Evolutionary conservation across 2,329 filamentous ascomycete species (phyloP).

Genomic region (Coniochaeta sp.): DNA sequence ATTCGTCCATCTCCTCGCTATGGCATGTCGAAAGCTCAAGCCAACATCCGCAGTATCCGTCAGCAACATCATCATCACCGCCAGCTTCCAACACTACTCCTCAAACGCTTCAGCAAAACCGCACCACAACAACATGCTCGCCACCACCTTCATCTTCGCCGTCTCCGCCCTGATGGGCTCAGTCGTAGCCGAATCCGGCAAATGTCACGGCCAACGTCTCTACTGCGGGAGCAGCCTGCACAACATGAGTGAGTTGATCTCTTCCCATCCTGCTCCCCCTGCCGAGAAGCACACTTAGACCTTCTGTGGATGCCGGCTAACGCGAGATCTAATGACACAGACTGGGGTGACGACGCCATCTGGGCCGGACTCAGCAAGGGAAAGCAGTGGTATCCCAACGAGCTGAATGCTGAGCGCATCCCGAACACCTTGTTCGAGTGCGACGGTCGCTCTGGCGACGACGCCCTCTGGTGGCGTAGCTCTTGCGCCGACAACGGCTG

Average conservation of each 20-base stretch:
- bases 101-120: too few relatives aligned
- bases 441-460: not conserved
- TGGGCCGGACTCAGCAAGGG: not conserved
- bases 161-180: not conserved
- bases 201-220: not conserved
- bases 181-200: not conserved
- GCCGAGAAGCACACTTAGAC: too few relatives aligned
- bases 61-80: not conserved
- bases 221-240: not conserved
- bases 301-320: too few relatives aligned
- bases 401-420: not conserved
- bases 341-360: not conserved
- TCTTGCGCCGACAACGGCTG: slow-evolving; percentile 5
- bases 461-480: not conserved
- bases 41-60: not conserved
- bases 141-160: not conserved
- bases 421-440: not conserved
- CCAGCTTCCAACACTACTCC: not conserved
- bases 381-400: not conserved
- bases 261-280: too few relatives aligned
- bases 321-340: too few relatives aligned
- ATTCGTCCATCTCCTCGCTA: too few relatives aligned
- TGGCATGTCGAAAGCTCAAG: too few relatives aligned
- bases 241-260: not conserved
- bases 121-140: not conserved